phyloP scores from a whole-genome alignment of 495 filamentous ascomycete genomes.

The Beverwykella pulmonaria region DNA sequence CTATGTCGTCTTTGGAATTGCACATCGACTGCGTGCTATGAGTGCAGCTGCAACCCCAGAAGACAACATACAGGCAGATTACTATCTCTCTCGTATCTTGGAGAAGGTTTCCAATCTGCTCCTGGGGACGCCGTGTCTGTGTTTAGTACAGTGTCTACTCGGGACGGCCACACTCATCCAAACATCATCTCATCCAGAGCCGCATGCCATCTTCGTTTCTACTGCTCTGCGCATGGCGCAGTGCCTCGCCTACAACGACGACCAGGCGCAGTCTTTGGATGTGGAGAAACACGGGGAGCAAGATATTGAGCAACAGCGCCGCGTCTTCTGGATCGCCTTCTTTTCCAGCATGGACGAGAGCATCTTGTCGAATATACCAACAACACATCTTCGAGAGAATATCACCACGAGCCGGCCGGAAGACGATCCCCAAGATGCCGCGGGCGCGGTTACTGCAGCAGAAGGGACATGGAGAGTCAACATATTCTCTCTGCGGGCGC shows the following conservation, averaged over 20 bases:
- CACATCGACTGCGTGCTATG: conserved; percentile 30
- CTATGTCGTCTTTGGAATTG: conserved; percentile 38
- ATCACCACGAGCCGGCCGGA: conserved; percentile 3
- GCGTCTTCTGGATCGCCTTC: conserved; percentile 33
- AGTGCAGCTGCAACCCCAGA: conserved; percentile 17
- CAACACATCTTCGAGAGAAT: conserved; percentile 15
- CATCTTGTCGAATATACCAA: conserved; percentile 10
- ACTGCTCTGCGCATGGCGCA: conserved; percentile 28
- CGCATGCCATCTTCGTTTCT: conserved; percentile 16
- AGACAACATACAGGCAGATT: conserved; percentile 25
- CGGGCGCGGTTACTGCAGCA: conserved; percentile 20
- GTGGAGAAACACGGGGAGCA: not conserved
- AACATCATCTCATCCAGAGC: conserved; percentile 6
- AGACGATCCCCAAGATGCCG: not conserved
- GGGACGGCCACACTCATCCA: conserved; percentile 16
- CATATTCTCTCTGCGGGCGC: conserved; percentile 13
- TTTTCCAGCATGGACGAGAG: conserved; percentile 5
- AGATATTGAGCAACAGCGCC: conserved; percentile 22
- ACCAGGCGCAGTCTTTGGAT: not conserved
- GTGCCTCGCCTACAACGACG: conserved; percentile 22
- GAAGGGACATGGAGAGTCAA: conserved; percentile 25
- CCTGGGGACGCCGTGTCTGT: conserved; percentile 6
- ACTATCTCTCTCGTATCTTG: conserved; percentile 12
- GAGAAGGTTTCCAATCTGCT: conserved; percentile 9
- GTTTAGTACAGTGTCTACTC: conserved; percentile 21